Percentiles rank a stretch among this genome's conserved stretches.
Conservation (phyloP, 192 early-diverging fungal genomes). For the Mortierella hygrophila region DNA sequence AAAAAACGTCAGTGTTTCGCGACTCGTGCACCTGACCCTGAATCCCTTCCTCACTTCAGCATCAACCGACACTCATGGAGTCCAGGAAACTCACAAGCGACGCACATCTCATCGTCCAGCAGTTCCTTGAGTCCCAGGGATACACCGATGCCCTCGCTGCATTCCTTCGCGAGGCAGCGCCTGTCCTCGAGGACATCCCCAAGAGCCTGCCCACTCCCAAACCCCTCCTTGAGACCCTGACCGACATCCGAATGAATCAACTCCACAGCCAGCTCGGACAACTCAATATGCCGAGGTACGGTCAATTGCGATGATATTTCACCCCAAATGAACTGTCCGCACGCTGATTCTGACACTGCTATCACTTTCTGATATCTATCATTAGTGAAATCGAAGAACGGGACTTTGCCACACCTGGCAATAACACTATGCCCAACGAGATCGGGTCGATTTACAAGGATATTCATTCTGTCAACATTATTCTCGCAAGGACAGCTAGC, state of each 20-base stretch:
- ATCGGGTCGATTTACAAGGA: conserved; percentile 45
- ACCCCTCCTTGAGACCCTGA: conserved; percentile 56
- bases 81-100: conserved; percentile 36
- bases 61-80: conserved; percentile 20
- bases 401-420: conserved; percentile 55
- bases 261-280: conserved; percentile 58
- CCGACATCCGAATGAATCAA: conserved; percentile 41
- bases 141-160: conserved; percentile 57
- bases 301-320: neutral
- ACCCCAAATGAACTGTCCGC: neutral
- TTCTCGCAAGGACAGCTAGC: conserved; percentile 57
- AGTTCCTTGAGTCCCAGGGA: conserved; percentile 59
- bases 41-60: neutral
- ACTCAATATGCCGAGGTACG: conserved; percentile 51
- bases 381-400: conserved; percentile 38
- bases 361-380: neutral
- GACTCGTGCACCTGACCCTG: neutral
- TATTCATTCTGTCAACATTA: conserved; percentile 71
- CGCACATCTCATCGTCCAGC: conserved; percentile 58
- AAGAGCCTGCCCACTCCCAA: conserved; percentile 51
- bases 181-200: conserved; percentile 47
- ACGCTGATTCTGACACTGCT: neutral
- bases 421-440: conserved; percentile 55
- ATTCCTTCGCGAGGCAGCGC: conserved; percentile 59
- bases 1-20: neutral